phyloP scores from a whole-genome alignment of 768 basidiomycete species.

The Tricholoma sp. region DNA sequence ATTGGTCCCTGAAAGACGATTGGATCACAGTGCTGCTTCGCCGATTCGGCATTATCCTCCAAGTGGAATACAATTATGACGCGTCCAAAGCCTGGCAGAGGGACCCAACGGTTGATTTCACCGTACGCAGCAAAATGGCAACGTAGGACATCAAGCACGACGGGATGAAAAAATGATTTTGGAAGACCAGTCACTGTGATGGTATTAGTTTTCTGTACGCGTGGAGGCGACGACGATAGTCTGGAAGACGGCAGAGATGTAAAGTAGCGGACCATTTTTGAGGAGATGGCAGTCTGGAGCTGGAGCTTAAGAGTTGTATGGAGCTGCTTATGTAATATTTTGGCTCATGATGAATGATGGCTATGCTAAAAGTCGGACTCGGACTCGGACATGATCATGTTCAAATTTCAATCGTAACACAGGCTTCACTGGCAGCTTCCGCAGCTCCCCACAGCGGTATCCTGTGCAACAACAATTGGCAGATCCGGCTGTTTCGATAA shows the following conservation, averaged over 20 bases:
- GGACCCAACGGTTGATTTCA: conserved; percentile 85
- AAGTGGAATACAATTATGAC: conserved; percentile 75
- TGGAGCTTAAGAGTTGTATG: neutral
- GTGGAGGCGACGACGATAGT: conserved; percentile 16
- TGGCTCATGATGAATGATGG: neutral
- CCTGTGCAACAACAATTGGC: neutral
- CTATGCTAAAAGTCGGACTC: neutral
- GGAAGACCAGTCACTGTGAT: conserved; percentile 79
- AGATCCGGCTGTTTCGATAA: neutral
- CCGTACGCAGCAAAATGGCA: conserved; percentile 77
- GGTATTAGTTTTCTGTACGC: conserved; percentile 61
- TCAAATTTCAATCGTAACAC: neutral
- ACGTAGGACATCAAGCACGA: conserved; percentile 58
- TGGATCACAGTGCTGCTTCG: conserved; percentile 62
- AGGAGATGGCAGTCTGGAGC: neutral
- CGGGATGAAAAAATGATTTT: conserved; percentile 68
- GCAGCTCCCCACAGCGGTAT: neutral
- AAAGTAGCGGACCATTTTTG: conserved; percentile 7
- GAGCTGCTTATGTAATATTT: conserved; percentile 8
- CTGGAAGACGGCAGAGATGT: conserved; percentile 15
- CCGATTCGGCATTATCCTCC: conserved; percentile 60
- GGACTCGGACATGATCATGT: too few species aligned
- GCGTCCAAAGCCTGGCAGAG: conserved; percentile 73
- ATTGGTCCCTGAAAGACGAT: conserved; percentile 50
- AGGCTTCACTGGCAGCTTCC: neutral